Base-by-base conservation (phyloP, 129 eudicot species). In the Pittosporum tobira region DNA sequence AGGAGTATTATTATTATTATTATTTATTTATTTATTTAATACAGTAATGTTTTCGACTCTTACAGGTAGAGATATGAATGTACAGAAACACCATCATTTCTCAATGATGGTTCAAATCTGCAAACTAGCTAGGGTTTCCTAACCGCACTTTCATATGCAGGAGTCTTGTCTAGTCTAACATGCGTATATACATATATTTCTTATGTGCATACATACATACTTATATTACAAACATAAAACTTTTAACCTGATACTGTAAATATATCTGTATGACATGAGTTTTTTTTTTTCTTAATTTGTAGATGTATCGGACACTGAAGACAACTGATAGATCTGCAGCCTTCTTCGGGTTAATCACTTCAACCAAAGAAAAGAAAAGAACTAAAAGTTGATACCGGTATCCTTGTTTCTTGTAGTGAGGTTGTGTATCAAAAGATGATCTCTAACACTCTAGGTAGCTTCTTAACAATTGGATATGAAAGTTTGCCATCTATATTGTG, bases 261-360 rank as follows among this genome's bases (percentile, higher is more conserved):
- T n/a, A n/a, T n/a, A n/a, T n/a, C n/a, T n/a, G n/a, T 50, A 56
- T 34, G 1, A 34, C 40, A 6, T 34, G 40, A 1, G 40, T 34
- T 34, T 12, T 5, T n/a, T n/a, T n/a, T n/a, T 34, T 34, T 34
- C n/a, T n/a, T n/a, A 55, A 55, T 61, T 47, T 50, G 73, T 80
- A 90, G 97, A 90, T 90, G 97, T 90, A 85, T 71, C 75, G 97
- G 49, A 90, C 97, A 0, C 84, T 85, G 61, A 90, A 85, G 76
- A 82, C 95, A 24, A 90, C 97, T 14, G 97, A 82, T 73, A 85
- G 85, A 75, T 73, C 95, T 25, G 84, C 86, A 43, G 89, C 80
- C n/a, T 73, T 77, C 87, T 61, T 82, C 95, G 53, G 97, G 97
- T 88, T 64, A 40, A 31, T 48, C 57, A 61, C 53, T 28, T 31